phyloP scores from a whole-genome alignment of 2,329 filamentous ascomycete genomes.

The Xylaria sp. region DNA sequence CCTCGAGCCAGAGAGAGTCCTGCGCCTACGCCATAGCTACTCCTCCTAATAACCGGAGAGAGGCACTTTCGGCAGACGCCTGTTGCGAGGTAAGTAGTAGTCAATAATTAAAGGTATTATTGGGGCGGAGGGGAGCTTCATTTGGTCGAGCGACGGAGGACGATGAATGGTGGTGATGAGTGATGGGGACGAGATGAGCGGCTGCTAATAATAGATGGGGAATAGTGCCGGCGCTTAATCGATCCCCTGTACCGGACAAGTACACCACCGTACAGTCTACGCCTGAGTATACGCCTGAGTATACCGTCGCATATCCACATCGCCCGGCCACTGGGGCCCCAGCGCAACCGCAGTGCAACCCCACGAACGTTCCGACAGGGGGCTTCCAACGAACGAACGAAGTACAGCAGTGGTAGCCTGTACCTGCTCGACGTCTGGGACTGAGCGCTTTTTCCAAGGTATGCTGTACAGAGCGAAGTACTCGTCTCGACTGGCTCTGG shows the following conservation, averaged over 20 bases:
- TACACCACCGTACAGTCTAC: not conserved
- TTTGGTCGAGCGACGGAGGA: not conserved
- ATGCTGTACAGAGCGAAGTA: no score
- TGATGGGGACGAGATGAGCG: slow-evolving; percentile 33
- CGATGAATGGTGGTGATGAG: slow-evolving; percentile 20
- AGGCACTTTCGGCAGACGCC: not conserved
- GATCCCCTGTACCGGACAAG: slow-evolving; percentile 5
- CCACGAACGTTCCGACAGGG: slow-evolving; percentile 21
- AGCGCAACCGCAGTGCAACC: slow-evolving; percentile 19
- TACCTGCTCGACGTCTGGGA: not conserved
- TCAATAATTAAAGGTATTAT: not conserved
- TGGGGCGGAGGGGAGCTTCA: not conserved
- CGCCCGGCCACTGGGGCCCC: slow-evolving; percentile 19
- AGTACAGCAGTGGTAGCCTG: not conserved
- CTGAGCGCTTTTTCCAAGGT: not conserved
- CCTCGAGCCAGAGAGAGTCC: not conserved
- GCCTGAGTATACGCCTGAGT: no score
- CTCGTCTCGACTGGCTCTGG: not conserved
- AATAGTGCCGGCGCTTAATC: slow-evolving; percentile 41
- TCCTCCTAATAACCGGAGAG: no score
- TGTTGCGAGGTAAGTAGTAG: slow-evolving; percentile 8
- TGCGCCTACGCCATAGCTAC: no score
- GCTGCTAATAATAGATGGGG: slow-evolving; percentile 41
- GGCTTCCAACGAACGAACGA: slow-evolving; percentile 33
- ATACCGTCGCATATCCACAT: not conserved